phyloP scores from a whole-genome alignment of 169 alveolate species.

The Eimeria necatrix region DNA sequence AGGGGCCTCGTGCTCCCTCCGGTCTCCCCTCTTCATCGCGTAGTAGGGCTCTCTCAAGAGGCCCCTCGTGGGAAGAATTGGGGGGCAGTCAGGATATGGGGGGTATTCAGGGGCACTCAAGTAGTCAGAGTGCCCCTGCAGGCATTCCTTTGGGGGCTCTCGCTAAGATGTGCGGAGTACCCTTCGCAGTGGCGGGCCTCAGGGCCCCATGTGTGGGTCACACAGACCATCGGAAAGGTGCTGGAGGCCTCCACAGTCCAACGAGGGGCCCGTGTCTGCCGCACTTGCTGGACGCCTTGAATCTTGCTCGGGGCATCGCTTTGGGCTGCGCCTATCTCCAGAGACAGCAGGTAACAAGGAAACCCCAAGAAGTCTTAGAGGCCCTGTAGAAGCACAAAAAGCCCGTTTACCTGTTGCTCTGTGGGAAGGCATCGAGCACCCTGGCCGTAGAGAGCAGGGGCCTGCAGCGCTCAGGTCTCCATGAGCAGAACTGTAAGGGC shows the following conservation, averaged over 20 bases:
- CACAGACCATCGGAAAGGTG: too few species aligned
- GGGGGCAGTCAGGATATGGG: background rate
- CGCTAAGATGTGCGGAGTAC: background rate
- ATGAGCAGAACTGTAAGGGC: too few species aligned
- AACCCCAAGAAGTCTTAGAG: background rate
- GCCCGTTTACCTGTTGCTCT: background rate
- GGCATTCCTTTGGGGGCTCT: background rate
- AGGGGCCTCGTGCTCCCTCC: background rate
- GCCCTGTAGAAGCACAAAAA: too few species aligned
- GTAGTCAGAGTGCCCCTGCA: background rate
- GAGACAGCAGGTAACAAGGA: background rate
- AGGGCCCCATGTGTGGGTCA: background rate
- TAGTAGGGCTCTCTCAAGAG: background rate
- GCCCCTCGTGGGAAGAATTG: background rate
- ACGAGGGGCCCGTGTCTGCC: background rate
- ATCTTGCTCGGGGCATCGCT: background rate
- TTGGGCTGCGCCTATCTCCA: slow-evolving; percentile 19
- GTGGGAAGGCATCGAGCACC: background rate
- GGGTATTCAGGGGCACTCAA: background rate
- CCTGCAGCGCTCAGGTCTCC: background rate
- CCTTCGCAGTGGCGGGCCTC: background rate
- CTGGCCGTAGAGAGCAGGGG: background rate
- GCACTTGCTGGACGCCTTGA: background rate
- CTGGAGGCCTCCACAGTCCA: background rate
- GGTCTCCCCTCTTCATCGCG: background rate